These are phyloP conservation scores for Ilex aquifolium DNA, from an alignment of 257 asterid genomes.

Conservation along the genomic window DNA sequence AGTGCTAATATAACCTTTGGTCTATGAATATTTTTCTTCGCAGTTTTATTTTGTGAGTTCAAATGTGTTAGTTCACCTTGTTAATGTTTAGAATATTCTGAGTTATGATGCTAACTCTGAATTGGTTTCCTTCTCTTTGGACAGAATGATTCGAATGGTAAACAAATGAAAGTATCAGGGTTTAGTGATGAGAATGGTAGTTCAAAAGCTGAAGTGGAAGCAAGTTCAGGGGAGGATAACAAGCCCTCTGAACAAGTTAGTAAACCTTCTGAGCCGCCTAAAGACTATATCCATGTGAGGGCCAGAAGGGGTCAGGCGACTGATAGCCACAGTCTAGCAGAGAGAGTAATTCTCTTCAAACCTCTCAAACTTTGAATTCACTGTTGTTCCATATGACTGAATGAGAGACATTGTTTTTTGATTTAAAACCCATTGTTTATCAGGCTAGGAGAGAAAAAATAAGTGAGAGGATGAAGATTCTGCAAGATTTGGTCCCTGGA, in stretches of 20 bases:
- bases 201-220: constrained; percentile 26
- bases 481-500: constrained; percentile 52
- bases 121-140: not conserved
- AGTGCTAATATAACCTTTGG: too few relatives aligned
- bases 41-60: too few relatives aligned
- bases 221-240: constrained; percentile 13
- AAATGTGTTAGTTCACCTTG: too few relatives aligned
- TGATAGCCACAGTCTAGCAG: constrained; percentile 50
- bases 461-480: constrained; percentile 48
- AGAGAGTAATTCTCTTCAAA: constrained; percentile 28
- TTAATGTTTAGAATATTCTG: not conserved
- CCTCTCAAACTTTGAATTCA: not conserved
- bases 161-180: constrained; percentile 40
- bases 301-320: constrained; percentile 57
- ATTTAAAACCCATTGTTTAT: constrained; percentile 1
- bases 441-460: constrained; percentile 56
- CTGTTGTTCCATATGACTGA: not conserved
- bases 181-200: constrained; percentile 25
- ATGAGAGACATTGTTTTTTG: constrained; percentile 2
- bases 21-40: too few relatives aligned
- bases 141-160: constrained; percentile 43
- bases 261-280: constrained; percentile 31
- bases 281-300: constrained; percentile 48
- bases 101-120: not conserved
- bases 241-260: constrained; percentile 25